Conservation (phyloP, 1,139 yeast genomes). For the Sugiyamaella novakii region DNA sequence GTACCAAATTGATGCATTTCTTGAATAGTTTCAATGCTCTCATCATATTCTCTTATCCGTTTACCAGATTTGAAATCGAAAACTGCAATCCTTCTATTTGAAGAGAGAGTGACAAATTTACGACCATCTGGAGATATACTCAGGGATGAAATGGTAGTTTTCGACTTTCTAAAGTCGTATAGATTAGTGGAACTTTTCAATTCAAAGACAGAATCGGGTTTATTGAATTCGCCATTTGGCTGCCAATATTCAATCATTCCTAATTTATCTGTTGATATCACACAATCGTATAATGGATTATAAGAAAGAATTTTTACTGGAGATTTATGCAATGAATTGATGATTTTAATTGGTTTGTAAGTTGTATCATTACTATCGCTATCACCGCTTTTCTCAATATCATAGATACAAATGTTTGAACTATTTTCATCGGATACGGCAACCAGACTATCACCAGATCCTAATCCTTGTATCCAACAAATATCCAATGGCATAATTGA, state of each 20-base stretch:
- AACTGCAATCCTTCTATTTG: conserved; percentile 43
- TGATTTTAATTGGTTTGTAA: conserved; percentile 27
- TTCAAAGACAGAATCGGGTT: conserved; percentile 39
- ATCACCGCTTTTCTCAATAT: conserved; percentile 27
- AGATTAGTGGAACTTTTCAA: conserved; percentile 50
- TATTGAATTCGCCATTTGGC: conserved; percentile 31
- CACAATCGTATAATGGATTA: conserved; percentile 41
- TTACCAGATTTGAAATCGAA: conserved; percentile 46
- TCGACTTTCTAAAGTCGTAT: conserved; percentile 45
- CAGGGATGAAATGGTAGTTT: conserved; percentile 37
- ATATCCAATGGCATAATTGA: conserved; percentile 28
- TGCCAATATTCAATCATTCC: conserved; percentile 55
- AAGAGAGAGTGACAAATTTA: conserved; percentile 40
- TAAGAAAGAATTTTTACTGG: conserved; percentile 41
- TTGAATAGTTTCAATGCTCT: conserved; percentile 35
- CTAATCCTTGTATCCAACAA: conserved; percentile 29
- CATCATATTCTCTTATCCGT: conserved; percentile 42
- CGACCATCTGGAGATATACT: conserved; percentile 38
- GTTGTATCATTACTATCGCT: conserved; percentile 17
- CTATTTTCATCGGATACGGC: conserved; percentile 38
- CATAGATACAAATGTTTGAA: conserved; percentile 36
- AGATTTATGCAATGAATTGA: conserved; percentile 40
- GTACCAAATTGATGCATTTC: conserved; percentile 39
- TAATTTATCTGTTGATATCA: conserved; percentile 45
- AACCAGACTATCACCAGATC: conserved; percentile 25